Base-by-base conservation (phyloP, 2,329 filamentous ascomycete species). In the Curvularia hawaiiensis region DNA sequence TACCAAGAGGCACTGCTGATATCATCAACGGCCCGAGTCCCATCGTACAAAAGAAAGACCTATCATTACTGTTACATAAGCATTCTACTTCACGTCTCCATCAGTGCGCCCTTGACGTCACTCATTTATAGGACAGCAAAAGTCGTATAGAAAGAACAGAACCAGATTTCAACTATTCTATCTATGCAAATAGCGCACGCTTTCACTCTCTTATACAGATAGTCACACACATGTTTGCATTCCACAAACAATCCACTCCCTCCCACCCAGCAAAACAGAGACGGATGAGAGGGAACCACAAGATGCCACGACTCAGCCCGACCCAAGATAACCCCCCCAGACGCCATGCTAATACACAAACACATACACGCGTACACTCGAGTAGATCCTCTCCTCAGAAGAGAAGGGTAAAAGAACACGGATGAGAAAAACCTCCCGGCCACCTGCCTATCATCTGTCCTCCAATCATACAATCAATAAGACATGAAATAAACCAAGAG, bases 341-440 rank as follows among this genome's bases (percentile, higher is more conserved):
- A 60, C 61, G 59, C 63, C 63, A 62, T 63, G 63, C 63, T 65
- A 65, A 65, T 44, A 47, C 48, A 50, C 14, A 26, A 24, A 43
- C 31, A 59, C 45, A 22, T 18, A 28, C 35, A 52, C 20, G 26
- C 24, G 24, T 26, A 44, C 12, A 44, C 41, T 28, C n/a, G 20
- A 24, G 40, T 43, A 26, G 12, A 7, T 7, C 22, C 10, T 28
- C 14, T 10, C 6, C 40, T 43, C 14, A 24, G 41, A 26, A 28
- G 7, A 44, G 26, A 44, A n/a, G 16, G n/a, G 18, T n/a, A 44
- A 10, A 28, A 28, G 24, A 44, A 44, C n/a, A 24, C 14, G 41
- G 14, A 38, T n/a, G 35, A 38, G 14, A 38, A 38, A 38, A n/a
- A 4, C 33, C 14, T n/a, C 33, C 35, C n/a, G 16, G n/a, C 16